Evolutionary conservation across 306 rosid genomes (phyloP), one percentile per base, ranked within the genome.

Genomic region (Vachellia collinsii): DNA sequence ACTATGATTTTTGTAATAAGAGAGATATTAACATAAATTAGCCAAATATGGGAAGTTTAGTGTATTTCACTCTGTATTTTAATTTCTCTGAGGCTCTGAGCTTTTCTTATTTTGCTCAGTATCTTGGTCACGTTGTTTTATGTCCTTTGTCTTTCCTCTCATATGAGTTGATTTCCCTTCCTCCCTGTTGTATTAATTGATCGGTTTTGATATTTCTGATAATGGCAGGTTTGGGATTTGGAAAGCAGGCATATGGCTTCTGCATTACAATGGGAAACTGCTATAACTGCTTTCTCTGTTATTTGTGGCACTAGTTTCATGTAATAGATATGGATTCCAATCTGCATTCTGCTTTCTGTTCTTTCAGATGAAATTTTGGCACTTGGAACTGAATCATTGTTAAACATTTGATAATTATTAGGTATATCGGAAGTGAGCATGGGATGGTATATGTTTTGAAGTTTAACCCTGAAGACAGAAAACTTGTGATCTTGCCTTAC

Each of bases 191-290:
- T 72, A 50, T 74, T 68, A 75, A 75, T 79, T 66, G 16, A 81
- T 82, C 10, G 61, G 74, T 80, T 81, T 83, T 84, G 84, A 51
- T 78, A 83, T 86, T 90, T 74, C 77, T 85, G 83, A 86, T 86
- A 72, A 80, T 84, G 88, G 74, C 90, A 94, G 97, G 97, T 94
- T 84, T 94, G 97, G 98, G 97, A 94, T 85, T 83, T 94, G 89
- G 97, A 91, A 85, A 87, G 74, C 82, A 89, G 91, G 82, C 85
- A 71, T 82, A 67, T 91, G 71, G 97, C 92, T 87, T 86, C 92
- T 77, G 70, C 89, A 75, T 81, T 94, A 80, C 86, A 85, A 72
- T 94, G 98, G 98, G 98, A 86, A 85, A 92, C 94, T 85, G 86
- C 88, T 75, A 88, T 94, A 86, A 94, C 98, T 86, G 86, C 98